phyloP scores from a whole-genome alignment of 345 rosid species.

The Pseudoturritis turrita region DNA sequence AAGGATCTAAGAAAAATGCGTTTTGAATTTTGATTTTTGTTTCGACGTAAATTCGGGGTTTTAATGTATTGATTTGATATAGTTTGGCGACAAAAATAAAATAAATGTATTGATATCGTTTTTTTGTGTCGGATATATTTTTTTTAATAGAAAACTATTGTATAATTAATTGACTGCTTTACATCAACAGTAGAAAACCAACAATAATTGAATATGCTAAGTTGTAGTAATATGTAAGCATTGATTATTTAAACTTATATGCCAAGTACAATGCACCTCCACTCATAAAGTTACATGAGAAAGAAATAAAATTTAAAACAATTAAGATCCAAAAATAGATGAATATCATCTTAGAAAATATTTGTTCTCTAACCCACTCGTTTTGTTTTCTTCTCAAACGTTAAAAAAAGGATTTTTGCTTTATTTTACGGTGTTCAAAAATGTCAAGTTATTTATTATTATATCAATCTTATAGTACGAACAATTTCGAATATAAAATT shows the following conservation, averaged over 20 bases:
- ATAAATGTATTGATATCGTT: no score
- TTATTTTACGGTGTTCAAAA: background rate
- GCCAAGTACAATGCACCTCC: conserved; percentile 17
- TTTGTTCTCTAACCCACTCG: background rate
- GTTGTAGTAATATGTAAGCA: background rate
- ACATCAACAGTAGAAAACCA: background rate
- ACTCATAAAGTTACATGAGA: background rate
- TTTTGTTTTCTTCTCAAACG: background rate
- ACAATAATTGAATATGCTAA: background rate
- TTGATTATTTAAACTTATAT: background rate
- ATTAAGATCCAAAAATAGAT: background rate
- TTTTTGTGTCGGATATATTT: background rate
- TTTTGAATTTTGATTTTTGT: no score
- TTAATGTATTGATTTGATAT: no score
- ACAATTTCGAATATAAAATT: background rate
- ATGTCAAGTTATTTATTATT: background rate
- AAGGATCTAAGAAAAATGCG: no score
- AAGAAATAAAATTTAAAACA: background rate
- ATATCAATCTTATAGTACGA: background rate
- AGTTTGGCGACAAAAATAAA: no score
- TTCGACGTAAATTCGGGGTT: no score
- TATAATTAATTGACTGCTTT: background rate
- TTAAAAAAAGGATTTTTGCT: background rate
- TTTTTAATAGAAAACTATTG: background rate
- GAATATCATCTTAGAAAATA: background rate